phyloP scores from a whole-genome alignment of 495 filamentous ascomycete species.

The Trichocladium antarcticum region DNA sequence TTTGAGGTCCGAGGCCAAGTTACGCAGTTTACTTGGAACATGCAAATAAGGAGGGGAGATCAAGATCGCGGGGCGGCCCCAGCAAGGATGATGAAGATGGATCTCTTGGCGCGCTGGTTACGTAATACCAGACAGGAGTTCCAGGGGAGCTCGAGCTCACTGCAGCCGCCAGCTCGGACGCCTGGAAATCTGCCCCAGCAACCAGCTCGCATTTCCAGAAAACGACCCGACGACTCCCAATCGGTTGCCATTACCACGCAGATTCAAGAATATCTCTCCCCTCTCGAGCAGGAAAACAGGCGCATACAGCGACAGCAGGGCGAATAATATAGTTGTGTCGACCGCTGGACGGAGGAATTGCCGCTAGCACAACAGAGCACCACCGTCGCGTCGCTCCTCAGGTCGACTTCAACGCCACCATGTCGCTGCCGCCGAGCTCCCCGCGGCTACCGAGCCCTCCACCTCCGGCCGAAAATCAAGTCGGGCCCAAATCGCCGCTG shows the following conservation, averaged over 20 bases:
- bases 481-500: slow-evolving; percentile 71
- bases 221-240: too few relatives aligned
- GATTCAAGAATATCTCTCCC: too few relatives aligned
- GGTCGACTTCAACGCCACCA: slow-evolving; percentile 14
- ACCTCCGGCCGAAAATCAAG: slow-evolving; percentile 81
- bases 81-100: background rate
- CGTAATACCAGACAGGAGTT: background rate
- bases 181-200: background rate
- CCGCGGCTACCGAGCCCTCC: slow-evolving; percentile 82
- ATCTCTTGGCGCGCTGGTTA: background rate
- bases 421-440: slow-evolving; percentile 62
- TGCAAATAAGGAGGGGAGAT: background rate
- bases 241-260: too few relatives aligned
- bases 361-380: too few relatives aligned
- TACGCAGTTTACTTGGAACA: background rate
- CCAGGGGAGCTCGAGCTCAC: background rate
- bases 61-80: background rate
- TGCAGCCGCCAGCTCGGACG: background rate
- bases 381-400: background rate
- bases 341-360: too few relatives aligned
- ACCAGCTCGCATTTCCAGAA: background rate
- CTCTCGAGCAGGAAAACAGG: too few relatives aligned
- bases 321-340: too few relatives aligned
- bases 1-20: too few relatives aligned
- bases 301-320: too few relatives aligned